phyloP scores from a whole-genome alignment of 176 grass and related monocot genomes.

The Alopecurus myosuroides region DNA sequence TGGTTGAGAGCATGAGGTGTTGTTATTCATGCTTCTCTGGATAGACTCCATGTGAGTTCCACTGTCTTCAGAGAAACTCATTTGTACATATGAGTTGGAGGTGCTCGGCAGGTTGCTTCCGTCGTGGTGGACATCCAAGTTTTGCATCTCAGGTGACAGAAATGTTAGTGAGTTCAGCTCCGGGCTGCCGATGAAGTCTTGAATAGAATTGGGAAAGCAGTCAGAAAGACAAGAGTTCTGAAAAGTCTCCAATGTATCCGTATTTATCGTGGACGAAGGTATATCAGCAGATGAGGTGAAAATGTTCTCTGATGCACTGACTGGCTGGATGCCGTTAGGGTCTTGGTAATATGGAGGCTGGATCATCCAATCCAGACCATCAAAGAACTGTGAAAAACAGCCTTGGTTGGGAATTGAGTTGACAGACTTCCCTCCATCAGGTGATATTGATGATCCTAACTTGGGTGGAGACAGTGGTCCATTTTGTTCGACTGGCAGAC shows the following conservation, averaged over 20 bases:
- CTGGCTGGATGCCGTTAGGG: conserved; percentile 37
- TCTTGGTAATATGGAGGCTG: conserved; percentile 61
- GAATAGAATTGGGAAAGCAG: conserved; percentile 45
- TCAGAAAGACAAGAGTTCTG: conserved; percentile 56
- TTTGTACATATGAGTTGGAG: conserved; percentile 60
- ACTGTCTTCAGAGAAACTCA: conserved; percentile 58
- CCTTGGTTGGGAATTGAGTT: conserved; percentile 48
- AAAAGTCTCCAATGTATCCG: conserved; percentile 61
- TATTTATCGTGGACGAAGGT: conserved; percentile 43
- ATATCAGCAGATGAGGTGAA: conserved; percentile 48
- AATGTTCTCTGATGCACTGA: conserved; percentile 49
- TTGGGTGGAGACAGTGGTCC: conserved; percentile 27
- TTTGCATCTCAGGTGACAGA: conserved; percentile 59
- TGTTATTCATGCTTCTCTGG: conserved; percentile 29
- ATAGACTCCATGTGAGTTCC: conserved; percentile 35
- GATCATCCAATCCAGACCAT: conserved; percentile 71
- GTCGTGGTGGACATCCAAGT: conserved; percentile 43
- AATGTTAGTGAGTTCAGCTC: conserved; percentile 72
- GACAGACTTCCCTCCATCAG: conserved; percentile 40
- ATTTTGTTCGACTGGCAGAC: conserved; percentile 34
- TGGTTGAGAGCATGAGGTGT: conserved; percentile 40
- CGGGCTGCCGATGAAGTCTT: conserved; percentile 66
- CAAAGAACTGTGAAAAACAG: conserved; percentile 38
- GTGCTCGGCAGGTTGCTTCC: conserved; percentile 43
- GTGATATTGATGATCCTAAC: conserved; percentile 41